Evolutionary conservation across 208 protist species (phyloP).

Genomic region (Leishmania mexicana): DNA sequence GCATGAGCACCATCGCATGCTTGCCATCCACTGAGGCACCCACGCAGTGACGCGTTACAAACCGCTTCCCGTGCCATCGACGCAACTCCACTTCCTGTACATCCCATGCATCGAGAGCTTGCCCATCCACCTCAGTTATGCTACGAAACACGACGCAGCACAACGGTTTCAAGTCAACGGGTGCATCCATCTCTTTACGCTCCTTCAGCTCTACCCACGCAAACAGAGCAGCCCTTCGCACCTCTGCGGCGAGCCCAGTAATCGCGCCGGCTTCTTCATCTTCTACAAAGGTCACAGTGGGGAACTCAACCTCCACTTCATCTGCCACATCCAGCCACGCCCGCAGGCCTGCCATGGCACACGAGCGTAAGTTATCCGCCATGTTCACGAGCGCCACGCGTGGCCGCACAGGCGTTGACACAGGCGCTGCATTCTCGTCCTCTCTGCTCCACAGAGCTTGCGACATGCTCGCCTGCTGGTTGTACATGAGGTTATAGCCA

Average conservation of each 20-base stretch:
- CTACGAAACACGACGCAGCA: slow-evolving; percentile 53
- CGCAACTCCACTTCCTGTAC: slow-evolving; percentile 33
- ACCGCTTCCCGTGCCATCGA: slow-evolving; percentile 34
- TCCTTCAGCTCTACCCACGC: slow-evolving; percentile 46
- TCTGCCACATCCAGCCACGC: slow-evolving; percentile 28
- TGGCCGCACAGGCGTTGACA: background rate
- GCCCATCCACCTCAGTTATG: slow-evolving; percentile 45
- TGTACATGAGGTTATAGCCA: slow-evolving; percentile 43
- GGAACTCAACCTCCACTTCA: slow-evolving; percentile 40
- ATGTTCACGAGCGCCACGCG: slow-evolving; percentile 69
- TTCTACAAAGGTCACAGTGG: slow-evolving; percentile 67
- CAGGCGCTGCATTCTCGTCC: background rate
- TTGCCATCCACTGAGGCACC: slow-evolving; percentile 76
- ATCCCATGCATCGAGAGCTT: slow-evolving; percentile 49
- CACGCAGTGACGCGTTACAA: slow-evolving; percentile 59
- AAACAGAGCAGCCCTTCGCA: slow-evolving; percentile 45
- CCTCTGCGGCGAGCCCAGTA: slow-evolving; percentile 30
- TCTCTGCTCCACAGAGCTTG: slow-evolving; percentile 47
- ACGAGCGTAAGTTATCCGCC: slow-evolving; percentile 18
- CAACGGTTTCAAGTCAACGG: background rate
- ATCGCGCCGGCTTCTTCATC: slow-evolving; percentile 42
- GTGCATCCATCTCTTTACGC: background rate
- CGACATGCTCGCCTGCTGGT: slow-evolving; percentile 17
- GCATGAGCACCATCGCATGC: slow-evolving; percentile 42
- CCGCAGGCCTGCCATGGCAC: slow-evolving; percentile 28